phyloP scores from a whole-genome alignment of 139 green algal genomes.

The Desmodesmus armatus region DNA sequence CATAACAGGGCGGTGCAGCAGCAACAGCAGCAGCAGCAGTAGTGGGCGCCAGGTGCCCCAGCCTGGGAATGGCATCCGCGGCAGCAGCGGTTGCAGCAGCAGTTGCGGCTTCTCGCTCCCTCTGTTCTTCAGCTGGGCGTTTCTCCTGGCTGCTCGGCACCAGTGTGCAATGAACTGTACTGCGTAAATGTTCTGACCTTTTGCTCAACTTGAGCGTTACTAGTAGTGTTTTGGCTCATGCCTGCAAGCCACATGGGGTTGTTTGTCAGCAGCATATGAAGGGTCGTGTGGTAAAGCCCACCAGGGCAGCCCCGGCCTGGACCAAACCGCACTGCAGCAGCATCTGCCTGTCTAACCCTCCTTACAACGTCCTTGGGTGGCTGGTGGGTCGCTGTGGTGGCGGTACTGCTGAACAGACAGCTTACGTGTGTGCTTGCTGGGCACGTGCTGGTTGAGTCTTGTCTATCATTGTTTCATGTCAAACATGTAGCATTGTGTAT shows the following conservation, averaged over 20 bases:
- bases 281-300: slow-evolving; percentile 1
- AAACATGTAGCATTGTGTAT: no score
- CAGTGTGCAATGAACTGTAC: not conserved
- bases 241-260: not conserved
- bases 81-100: not conserved
- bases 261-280: not conserved
- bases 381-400: no score
- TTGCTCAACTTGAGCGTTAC: not conserved
- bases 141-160: not conserved
- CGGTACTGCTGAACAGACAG: no score
- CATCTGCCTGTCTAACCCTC: not conserved
- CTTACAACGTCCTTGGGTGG: slow-evolving; percentile 46
- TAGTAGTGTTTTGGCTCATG: not conserved
- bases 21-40: not conserved
- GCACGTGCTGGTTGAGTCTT: no score
- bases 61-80: not conserved
- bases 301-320: slow-evolving; percentile 14
- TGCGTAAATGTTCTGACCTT: not conserved
- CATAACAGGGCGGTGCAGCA: not conserved
- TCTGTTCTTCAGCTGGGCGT: not conserved
- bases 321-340: not conserved
- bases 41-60: not conserved
- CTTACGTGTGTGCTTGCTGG: no score
- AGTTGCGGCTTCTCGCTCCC: not conserved
- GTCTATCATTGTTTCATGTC: no score